Base-by-base conservation (phyloP, 1,284 basidiomycete genomes). In the Schizophyllum amplum region DNA sequence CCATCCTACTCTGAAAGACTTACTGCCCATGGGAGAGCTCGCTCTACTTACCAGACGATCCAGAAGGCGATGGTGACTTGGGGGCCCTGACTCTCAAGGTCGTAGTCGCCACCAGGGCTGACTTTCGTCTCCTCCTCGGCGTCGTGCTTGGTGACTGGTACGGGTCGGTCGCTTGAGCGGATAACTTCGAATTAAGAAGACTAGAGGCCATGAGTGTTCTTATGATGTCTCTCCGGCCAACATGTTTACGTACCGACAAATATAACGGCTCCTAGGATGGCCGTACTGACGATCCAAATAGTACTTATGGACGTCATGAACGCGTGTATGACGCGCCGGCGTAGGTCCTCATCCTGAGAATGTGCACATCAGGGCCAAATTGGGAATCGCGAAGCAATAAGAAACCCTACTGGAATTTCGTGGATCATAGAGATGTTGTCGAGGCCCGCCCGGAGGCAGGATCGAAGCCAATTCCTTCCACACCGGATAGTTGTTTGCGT, bases 231-330 rank as follows among this genome's bases (percentile, higher is more conserved):
- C n/a, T n/a, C n/a, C n/a, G n/a, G n/a, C n/a, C n/a, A n/a, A n/a
- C n/a, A n/a, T n/a, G n/a, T n/a, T n/a, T n/a, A 70, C 78, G 63
- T 60, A 84, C 83, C 73, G 69, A 87, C 71, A 24, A 90, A 60
- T 60, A 88, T 73, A 20, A 77, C 76, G 25, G 75, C 72, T 17
- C 81, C 85, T 17, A 79, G 47, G 13, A 88, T 66, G 0, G 87
- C 85, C 4, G 82, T 82, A 65, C 75, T 77, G 24, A 87, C 80
- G 58, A 90, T 67, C 90, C 91, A 94, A 56, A 93, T 84, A 49
- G 75, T 79, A 60, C 76, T 75, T 47, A 93, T 82, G 0, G 88
- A 79, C 53, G 80, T 69, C 3, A 87, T 77, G 69, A 87, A 93
- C 0, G 87, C 88, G 54, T 86, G 75, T 47, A 87, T 80, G 2